Percentiles rank a stretch among this genome's conserved stretches.
Conservation (phyloP, 768 basidiomycete species). For the Tylopilus intermedius region DNA sequence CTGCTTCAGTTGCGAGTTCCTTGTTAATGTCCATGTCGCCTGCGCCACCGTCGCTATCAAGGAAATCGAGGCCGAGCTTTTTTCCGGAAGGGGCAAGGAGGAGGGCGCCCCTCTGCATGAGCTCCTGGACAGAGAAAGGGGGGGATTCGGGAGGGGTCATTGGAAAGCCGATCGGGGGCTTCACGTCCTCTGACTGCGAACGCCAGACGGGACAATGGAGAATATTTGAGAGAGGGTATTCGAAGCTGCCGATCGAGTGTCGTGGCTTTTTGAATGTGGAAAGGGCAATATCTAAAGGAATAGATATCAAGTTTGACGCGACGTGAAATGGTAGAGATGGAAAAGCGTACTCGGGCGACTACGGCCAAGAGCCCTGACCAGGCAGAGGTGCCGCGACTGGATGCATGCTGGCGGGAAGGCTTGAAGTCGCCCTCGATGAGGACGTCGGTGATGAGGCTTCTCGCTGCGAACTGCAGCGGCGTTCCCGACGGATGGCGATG, state of each 20-base stretch:
- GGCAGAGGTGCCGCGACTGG: slow-evolving; percentile 61
- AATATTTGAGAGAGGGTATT: slow-evolving; percentile 86
- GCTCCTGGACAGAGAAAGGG: slow-evolving; percentile 68
- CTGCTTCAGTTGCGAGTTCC: slow-evolving; percentile 62
- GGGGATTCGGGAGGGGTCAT: slow-evolving; percentile 54
- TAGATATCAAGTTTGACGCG: background rate
- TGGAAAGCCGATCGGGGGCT: slow-evolving; percentile 25
- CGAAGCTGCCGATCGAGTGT: slow-evolving; percentile 87
- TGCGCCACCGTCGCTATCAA: slow-evolving; percentile 61
- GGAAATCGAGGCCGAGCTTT: slow-evolving; percentile 86
- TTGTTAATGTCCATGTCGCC: slow-evolving; percentile 86
- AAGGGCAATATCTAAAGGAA: slow-evolving; percentile 74
- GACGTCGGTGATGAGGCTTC: slow-evolving; percentile 80
- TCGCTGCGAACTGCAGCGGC: slow-evolving; percentile 93
- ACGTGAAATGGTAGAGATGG: background rate
- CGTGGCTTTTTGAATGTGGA: slow-evolving; percentile 86
- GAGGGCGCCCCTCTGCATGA: slow-evolving; percentile 68
- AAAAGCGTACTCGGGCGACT: slow-evolving; percentile 64
- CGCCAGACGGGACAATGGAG: slow-evolving; percentile 78
- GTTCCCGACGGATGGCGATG: slow-evolving; percentile 79
- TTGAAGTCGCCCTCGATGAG: slow-evolving; percentile 77
- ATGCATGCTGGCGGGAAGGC: slow-evolving; percentile 48
- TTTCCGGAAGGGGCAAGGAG: slow-evolving; percentile 91
- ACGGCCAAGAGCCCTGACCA: slow-evolving; percentile 92
- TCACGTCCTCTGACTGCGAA: slow-evolving; percentile 29